These are phyloP conservation scores for Biscogniauxia marginata DNA, from an alignment of 2,329 filamentous ascomycete species.

Conservation along the genomic window DNA sequence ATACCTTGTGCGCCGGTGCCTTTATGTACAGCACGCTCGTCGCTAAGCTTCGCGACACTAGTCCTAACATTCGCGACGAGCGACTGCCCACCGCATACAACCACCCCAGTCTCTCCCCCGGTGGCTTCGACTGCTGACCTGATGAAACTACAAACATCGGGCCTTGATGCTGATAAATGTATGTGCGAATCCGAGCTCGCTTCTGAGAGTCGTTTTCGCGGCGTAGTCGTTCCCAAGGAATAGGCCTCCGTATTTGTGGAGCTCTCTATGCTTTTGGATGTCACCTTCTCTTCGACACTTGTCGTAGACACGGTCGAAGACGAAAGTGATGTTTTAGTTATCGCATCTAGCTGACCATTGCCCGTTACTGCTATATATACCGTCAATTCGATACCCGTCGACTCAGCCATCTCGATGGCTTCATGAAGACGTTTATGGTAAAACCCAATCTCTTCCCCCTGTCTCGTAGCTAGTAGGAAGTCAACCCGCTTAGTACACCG, in stretches of 20 bases:
- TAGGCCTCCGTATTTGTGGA: conserved; percentile 28
- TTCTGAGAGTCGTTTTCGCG: conserved; percentile 17
- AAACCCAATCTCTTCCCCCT: conserved; percentile 53
- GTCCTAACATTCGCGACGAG: conserved; percentile 55
- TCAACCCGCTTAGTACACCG: conserved; percentile 54
- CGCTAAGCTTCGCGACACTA: conserved; percentile 53
- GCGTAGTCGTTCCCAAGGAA: conserved; percentile 6
- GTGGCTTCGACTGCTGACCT: conserved; percentile 54
- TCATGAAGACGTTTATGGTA: conserved; percentile 51
- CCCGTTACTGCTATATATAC: conserved; percentile 56
- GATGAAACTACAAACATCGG: conserved; percentile 52
- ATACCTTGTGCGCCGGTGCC: conserved; percentile 64
- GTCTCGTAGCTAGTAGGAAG: conserved; percentile 51
- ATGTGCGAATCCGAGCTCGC: conserved; percentile 41
- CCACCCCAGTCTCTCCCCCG: conserved; percentile 59
- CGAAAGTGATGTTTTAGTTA: conserved; percentile 14
- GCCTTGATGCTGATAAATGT: conserved; percentile 45
- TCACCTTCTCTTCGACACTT: conserved; percentile 24
- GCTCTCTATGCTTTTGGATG: conserved; percentile 5
- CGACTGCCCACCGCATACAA: conserved; percentile 58
- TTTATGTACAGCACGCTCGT: conserved; percentile 63
- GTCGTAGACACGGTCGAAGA: conserved; percentile 14
- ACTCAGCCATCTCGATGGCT: conserved; percentile 42
- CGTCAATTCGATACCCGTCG: conserved; percentile 46
- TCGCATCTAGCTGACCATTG: conserved; percentile 25